phyloP scores from a whole-genome alignment of 495 filamentous ascomycete species.

The Penicillium samsonianum region DNA sequence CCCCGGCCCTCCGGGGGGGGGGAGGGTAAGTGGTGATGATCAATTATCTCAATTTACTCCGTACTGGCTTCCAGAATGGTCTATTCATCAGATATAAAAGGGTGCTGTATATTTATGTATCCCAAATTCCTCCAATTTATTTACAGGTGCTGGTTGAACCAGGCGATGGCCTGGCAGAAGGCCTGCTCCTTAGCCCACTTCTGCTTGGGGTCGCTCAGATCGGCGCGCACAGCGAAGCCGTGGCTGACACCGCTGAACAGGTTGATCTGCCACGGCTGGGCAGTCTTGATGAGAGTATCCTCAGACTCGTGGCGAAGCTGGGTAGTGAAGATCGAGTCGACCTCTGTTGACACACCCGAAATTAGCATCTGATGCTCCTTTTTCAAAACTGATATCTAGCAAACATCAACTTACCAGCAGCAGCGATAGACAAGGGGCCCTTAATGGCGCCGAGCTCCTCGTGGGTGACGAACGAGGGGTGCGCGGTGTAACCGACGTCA shows the following conservation, averaged over 20 bases:
- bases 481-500: conserved; percentile 71
- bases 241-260: conserved; percentile 74
- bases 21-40: background rate
- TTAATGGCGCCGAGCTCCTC: conserved; percentile 72
- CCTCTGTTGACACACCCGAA: conserved; percentile 50
- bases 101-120: background rate
- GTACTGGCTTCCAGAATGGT: background rate
- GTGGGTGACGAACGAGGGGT: conserved; percentile 75
- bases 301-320: conserved; percentile 68
- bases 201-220: conserved; percentile 57
- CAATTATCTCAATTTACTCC: background rate
- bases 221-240: conserved; percentile 76
- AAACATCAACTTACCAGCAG: conserved; percentile 56
- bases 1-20: too few species aligned
- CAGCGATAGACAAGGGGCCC: conserved; percentile 73
- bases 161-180: conserved; percentile 74
- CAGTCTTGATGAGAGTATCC: conserved; percentile 59
- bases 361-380: conserved; percentile 2
- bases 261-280: conserved; percentile 76
- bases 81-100: background rate
- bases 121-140: conserved; percentile 3
- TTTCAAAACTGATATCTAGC: background rate
- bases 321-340: conserved; percentile 74
- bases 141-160: conserved; percentile 69
- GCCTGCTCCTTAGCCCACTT: conserved; percentile 86